Evolutionary conservation across 176 grass and related monocot genomes (phyloP).

Genomic region (barley (Hordeum vulgare)): DNA sequence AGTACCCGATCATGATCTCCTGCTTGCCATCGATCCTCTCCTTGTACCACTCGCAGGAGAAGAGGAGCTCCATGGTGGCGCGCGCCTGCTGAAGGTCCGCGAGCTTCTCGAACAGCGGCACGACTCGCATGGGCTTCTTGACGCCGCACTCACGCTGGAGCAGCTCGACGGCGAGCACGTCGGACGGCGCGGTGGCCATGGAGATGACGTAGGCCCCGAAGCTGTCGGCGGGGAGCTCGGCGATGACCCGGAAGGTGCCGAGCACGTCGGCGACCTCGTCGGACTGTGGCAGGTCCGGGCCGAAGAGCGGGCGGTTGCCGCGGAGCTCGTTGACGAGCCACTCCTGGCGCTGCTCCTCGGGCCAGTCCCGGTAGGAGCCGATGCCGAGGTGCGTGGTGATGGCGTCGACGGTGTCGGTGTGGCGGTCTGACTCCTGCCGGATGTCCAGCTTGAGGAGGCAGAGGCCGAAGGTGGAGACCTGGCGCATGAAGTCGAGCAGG

Average conservation of each 20-base stretch:
- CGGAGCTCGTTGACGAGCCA: slow-evolving; percentile 69
- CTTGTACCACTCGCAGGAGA: slow-evolving; percentile 70
- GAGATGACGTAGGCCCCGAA: slow-evolving; percentile 80
- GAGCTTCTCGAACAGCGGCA: slow-evolving; percentile 68
- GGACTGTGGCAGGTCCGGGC: slow-evolving; percentile 42
- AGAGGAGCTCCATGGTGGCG: slow-evolving; percentile 50
- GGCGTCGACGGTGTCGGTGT: slow-evolving; percentile 57
- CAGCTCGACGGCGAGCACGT: slow-evolving; percentile 76
- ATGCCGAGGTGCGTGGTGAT: slow-evolving; percentile 66
- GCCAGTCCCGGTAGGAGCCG: slow-evolving; percentile 70
- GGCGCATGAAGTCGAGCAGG: slow-evolving; percentile 69
- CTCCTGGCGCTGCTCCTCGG: slow-evolving; percentile 57
- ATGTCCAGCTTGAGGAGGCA: slow-evolving; percentile 73
- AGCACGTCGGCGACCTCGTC: slow-evolving; percentile 64
- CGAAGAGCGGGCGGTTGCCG: slow-evolving; percentile 56
- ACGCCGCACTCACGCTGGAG: slow-evolving; percentile 55
- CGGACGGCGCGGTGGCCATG: slow-evolving; percentile 62
- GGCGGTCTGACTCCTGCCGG: slow-evolving; percentile 76
- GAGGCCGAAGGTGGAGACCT: slow-evolving; percentile 75
- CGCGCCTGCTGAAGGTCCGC: slow-evolving; percentile 53
- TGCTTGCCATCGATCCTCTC: slow-evolving; percentile 57
- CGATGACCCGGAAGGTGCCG: slow-evolving; percentile 58
- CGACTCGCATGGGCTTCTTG: slow-evolving; percentile 52
- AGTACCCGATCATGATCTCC: slow-evolving; percentile 91
- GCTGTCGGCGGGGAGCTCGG: slow-evolving; percentile 59